Conservation (phyloP, 1,139 yeast genomes). For the Kodamaea sp. region DNA sequence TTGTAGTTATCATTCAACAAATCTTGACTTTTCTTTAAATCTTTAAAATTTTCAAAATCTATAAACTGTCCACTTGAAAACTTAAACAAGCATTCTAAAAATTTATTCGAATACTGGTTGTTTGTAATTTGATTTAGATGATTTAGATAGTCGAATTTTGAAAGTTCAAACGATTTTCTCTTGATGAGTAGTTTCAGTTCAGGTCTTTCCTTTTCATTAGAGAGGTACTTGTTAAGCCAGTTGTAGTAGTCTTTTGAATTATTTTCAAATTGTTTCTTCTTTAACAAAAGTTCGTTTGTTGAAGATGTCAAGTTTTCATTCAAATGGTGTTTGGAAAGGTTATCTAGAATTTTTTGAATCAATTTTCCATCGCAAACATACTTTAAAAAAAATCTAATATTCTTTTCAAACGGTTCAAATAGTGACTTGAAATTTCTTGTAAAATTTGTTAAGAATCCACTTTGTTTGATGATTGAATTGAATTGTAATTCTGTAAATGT, state of each 20-base stretch:
- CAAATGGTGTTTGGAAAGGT: constrained; percentile 3
- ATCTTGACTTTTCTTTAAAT: constrained; percentile 21
- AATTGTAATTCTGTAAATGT: constrained; percentile 19
- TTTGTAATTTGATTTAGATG: constrained; percentile 59
- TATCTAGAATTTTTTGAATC: constrained; percentile 22
- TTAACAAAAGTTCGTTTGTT: constrained; percentile 11
- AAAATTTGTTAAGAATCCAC: constrained; percentile 13
- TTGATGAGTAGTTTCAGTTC: constrained; percentile 61
- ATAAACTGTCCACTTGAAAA: constrained; percentile 27
- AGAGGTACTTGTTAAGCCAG: constrained; percentile 66
- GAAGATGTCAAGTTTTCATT: constrained; percentile 5
- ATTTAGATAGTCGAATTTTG: constrained; percentile 69
- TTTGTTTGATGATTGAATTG: constrained; percentile 10
- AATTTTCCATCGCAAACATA: constrained; percentile 32
- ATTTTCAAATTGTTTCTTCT: constrained; percentile 61
- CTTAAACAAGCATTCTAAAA: constrained; percentile 39
- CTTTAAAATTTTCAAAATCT: constrained; percentile 20
- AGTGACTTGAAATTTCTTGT: constrained; percentile 14
- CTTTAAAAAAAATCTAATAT: constrained; percentile 27
- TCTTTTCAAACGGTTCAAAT: constrained; percentile 34
- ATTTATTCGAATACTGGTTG: constrained; percentile 41
- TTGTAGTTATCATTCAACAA: constrained; percentile 28
- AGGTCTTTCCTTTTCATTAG: constrained; percentile 60
- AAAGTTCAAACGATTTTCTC: constrained; percentile 60
- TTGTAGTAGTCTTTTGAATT: constrained; percentile 71